Evolutionary conservation across 1,284 basidiomycete species (phyloP), one percentile per base, ranked within the genome.

Genomic region (Wolfiporia cocos): DNA sequence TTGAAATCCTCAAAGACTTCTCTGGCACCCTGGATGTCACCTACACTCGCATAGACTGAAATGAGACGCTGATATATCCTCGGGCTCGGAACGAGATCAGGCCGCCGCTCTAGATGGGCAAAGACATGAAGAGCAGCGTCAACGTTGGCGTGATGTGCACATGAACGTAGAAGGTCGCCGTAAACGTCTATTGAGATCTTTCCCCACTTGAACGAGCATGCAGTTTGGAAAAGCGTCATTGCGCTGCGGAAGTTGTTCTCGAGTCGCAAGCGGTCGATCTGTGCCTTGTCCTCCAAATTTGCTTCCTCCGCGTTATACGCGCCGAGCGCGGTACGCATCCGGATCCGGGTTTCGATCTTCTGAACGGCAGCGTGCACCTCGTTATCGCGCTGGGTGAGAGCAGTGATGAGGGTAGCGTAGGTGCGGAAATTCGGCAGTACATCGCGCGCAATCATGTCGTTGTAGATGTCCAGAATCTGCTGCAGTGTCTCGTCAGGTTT

Each of bases 201-300:
- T 35, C 44, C 48, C 22, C 41, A 47, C 33, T 67, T 55, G 31
- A 73, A 53, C 17, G 68, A 52, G 38, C 73, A 66, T 37, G 74
- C 69, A 0, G 78, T 75, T 34, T 83, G 73, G 63, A 88, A 94
- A 38, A 92, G 68, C 21, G 78, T 73, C 63, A 90, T 66, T 0
- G 89, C 89, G 0, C 79, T 75, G 0, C 64, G 57, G 48, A 91
- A 82, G 51, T 89, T 90, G 53, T 78, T 74, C 61, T 92, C 90
- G 33, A 67, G 55, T 19, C 68, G 65, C 11, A 87, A 66, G 1
- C 54, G 43, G 0, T 59, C 57, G 35, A 75, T 67, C 18, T 69
- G 67, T 20, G 53, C 50, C 30, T 62, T 51, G 32, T 68, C 65
- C 18, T 44, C 48, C 37, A 48, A 47, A 5, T 50, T 39, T 9